phyloP scores from a whole-genome alignment of 2,329 filamentous ascomycete species.

The Diaporthe capsici region DNA sequence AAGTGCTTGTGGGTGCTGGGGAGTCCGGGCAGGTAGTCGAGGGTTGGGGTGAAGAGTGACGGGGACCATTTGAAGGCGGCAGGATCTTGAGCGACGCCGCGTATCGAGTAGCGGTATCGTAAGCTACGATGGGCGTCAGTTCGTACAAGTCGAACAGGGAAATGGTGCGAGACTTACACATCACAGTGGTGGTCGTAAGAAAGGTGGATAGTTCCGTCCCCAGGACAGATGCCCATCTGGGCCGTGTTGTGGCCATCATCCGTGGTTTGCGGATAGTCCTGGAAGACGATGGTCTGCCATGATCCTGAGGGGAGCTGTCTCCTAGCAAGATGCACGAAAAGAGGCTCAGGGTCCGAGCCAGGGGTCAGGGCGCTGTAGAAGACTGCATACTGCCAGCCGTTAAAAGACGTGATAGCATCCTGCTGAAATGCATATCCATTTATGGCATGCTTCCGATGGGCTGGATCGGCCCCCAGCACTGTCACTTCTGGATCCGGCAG shows the following conservation, averaged over 20 bases:
- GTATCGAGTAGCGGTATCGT: slow-evolving; percentile 55
- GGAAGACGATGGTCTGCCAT: slow-evolving; percentile 63
- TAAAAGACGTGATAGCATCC: slow-evolving; percentile 60
- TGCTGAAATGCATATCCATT: slow-evolving; percentile 66
- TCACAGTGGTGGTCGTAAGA: slow-evolving; percentile 67
- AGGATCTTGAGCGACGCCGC: slow-evolving; percentile 51
- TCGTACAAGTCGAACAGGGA: neutral
- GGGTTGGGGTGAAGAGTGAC: slow-evolving; percentile 54
- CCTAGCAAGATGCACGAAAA: slow-evolving; percentile 61
- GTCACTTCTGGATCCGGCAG: slow-evolving; percentile 51
- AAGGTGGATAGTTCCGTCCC: slow-evolving; percentile 67
- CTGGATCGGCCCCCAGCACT: slow-evolving; percentile 53
- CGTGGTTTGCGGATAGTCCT: slow-evolving; percentile 63
- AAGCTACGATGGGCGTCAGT: slow-evolving; percentile 44
- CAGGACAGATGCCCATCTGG: slow-evolving; percentile 63
- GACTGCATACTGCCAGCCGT: slow-evolving; percentile 63
- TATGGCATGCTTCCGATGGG: slow-evolving; percentile 53
- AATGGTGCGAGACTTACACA: slow-evolving; percentile 43
- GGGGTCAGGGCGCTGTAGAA: slow-evolving; percentile 55
- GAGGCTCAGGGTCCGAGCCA: slow-evolving; percentile 48
- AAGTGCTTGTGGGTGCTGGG: slow-evolving; percentile 48
- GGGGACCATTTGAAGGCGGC: slow-evolving; percentile 50
- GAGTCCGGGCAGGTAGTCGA: slow-evolving; percentile 54
- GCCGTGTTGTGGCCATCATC: slow-evolving; percentile 68
- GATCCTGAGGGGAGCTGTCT: slow-evolving; percentile 55